These are phyloP conservation scores for Tanacetum coccineum DNA, from an alignment of 129 eudicot species.

Conservation along the genomic window DNA sequence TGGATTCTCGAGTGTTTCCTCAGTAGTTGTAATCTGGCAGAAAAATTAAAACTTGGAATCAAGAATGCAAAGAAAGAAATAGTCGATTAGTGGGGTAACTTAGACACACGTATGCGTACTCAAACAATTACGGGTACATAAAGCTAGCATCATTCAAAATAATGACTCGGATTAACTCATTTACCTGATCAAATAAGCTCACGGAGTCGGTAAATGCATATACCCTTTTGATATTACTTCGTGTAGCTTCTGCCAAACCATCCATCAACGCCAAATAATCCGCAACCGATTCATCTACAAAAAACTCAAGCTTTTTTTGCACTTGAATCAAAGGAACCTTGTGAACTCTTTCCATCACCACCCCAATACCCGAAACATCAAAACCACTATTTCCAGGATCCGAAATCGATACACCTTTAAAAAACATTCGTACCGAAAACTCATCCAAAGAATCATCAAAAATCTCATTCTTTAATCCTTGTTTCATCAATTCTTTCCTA, in stretches of 20 bases:
- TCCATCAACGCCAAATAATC: slow-evolving; percentile 87
- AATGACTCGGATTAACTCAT: background rate
- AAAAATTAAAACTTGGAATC: slow-evolving; percentile 19
- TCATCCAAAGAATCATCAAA: slow-evolving; percentile 38
- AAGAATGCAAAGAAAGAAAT: background rate
- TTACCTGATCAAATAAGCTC: slow-evolving; percentile 65
- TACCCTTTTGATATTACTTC: slow-evolving; percentile 45
- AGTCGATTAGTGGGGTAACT: too few relatives aligned
- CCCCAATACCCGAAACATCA: slow-evolving; percentile 80
- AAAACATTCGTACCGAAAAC: slow-evolving; percentile 58
- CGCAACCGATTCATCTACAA: slow-evolving; percentile 69
- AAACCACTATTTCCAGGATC: slow-evolving; percentile 48
- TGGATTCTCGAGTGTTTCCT: slow-evolving; percentile 49
- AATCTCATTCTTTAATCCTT: slow-evolving; percentile 18
- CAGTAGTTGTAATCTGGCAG: slow-evolving; percentile 43
- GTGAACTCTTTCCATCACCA: slow-evolving; percentile 57
- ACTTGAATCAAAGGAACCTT: slow-evolving; percentile 49
- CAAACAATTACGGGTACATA: background rate
- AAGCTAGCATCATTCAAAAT: background rate
- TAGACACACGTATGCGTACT: too few relatives aligned
- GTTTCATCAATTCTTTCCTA: slow-evolving; percentile 37
- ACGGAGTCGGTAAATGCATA: slow-evolving; percentile 69
- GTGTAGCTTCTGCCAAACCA: slow-evolving; percentile 65
- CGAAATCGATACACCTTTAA: slow-evolving; percentile 72
- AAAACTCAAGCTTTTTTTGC: slow-evolving; percentile 93